Base-by-base conservation (phyloP, 805 yeast species). In the Candida arabinofermentans region DNA sequence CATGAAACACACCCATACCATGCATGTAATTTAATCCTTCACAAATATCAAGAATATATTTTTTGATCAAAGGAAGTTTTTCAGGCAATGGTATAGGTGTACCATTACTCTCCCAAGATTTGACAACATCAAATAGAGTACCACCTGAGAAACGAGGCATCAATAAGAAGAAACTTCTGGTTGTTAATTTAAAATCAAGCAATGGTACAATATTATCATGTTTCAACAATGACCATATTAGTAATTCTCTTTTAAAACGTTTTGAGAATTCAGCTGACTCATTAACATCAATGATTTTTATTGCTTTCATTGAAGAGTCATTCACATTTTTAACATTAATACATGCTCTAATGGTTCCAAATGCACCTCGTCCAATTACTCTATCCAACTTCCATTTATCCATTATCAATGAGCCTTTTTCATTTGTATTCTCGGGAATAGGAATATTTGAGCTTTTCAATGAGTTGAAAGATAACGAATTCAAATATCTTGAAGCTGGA, bases 341-440 rank as follows among this genome's bases (percentile, higher is more conserved):
- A 32, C 61, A 54, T 12, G 55, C 56, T 18, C 95, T 67, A 9
- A 89, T 83, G 23, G 82, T 74, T 9, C 96, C 95, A 84, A 93
- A 90, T 0, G 96, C 95, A 12, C 97, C 96, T 57, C 77, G 78
- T 1, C 96, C 96, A 47, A 88, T 81, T 9, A 83, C 74, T 50
- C 79, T 79, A 1, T 95, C 96, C 24, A 89, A 58, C 24, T 57
- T 59, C 65, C 73, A 70, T 4, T 43, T 44, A 13, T 77, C 80
- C 65, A 83, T 50, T 2, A 88, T 77, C 19, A 72, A 59, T 12
- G 85, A 81, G 1, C 95, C 96, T 45, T 74, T 77, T 43, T 83
- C 87, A 51, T 81, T 85, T 2, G 38, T 34, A 33, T 59, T 45
- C n/a, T 50, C 54, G 3, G 54, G 43, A 1, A 40, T 19, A 7